Base-by-base conservation (phyloP, 352 stramenopile genomes). In the Pythium angustatum region DNA sequence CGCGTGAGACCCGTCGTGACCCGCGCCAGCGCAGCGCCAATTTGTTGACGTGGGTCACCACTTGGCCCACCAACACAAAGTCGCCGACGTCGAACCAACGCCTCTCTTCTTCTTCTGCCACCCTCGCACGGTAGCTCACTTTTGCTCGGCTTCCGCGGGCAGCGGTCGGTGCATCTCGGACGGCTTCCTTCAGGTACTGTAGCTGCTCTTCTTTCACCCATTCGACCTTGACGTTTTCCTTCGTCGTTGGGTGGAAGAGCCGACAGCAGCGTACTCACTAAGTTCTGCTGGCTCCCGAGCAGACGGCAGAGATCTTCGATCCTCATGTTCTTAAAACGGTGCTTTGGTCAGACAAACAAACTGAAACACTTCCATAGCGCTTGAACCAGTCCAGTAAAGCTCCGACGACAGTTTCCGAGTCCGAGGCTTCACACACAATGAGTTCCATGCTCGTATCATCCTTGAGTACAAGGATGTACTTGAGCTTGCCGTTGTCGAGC, bases 171-270 rank as follows among this genome's bases (percentile, higher is more conserved):
- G 58, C 49, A 66, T 66, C 3, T 30, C 5, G 21, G 9, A 31
- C 22, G 0, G 57, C 15, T 9, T 64, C 33, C 1, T 24, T 5
- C 11, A 64, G 31, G 24, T 64, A 26, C 41, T 34, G 15, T 10
- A 41, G 19, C 5, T 61, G 30, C 43, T 45, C n/a, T 28, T 55
- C 1, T 8, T 17, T 19, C 33, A 49, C 57, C 31, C 57, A 64
- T 21, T 56, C 33, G 22, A 56, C 24, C n/a, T 44, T 64, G 22
- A 64, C 45, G 28, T 56, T 36, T 14, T 43, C 24, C 15, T 49
- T 36, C 7, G 36, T 68, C 43, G 34, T 15, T 8, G 45, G 57
- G 22, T 57, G 30, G 22, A 64, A 45, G 17, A 64, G 34, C 57
- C 15, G 12, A 5, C 43, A 54, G 19, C 11, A 31, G 27, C 3